These are phyloP conservation scores for Colletotrichum limetticola DNA, from an alignment of 2,329 filamentous ascomycete genomes.

Conservation along the genomic window DNA sequence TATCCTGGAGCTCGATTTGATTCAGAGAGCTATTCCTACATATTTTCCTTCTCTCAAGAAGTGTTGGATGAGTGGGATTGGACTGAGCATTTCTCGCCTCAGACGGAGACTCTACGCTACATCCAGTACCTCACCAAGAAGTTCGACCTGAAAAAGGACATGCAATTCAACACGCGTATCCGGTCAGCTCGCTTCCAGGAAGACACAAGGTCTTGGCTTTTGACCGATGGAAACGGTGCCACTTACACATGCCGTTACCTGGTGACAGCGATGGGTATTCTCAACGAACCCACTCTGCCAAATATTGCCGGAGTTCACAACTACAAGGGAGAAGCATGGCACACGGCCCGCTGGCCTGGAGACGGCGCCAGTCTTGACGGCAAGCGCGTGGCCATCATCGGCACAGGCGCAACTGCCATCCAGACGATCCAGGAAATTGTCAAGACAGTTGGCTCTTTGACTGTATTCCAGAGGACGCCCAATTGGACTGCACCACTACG, in stretches of 20 bases:
- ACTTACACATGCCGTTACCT: slow-evolving; percentile 41
- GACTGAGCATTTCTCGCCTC: slow-evolving; percentile 46
- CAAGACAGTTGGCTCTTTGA: slow-evolving; percentile 58
- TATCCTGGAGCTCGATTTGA: slow-evolving; percentile 60
- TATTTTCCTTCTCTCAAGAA: slow-evolving; percentile 53
- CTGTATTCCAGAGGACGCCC: slow-evolving; percentile 66
- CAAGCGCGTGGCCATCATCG: slow-evolving; percentile 59
- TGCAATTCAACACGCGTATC: slow-evolving; percentile 45
- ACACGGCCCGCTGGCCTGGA: slow-evolving; percentile 57
- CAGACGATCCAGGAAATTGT: slow-evolving; percentile 57
- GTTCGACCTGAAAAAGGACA: slow-evolving; percentile 46
- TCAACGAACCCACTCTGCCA: slow-evolving; percentile 53
- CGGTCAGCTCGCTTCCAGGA: slow-evolving; percentile 42
- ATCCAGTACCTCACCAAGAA: slow-evolving; percentile 50
- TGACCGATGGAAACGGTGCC: slow-evolving; percentile 40
- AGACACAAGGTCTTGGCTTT: slow-evolving; percentile 39
- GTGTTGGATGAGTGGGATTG: slow-evolving; percentile 54
- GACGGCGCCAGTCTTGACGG: slow-evolving; percentile 55
- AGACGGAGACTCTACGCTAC: slow-evolving; percentile 50
- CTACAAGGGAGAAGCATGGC: slow-evolving; percentile 55
- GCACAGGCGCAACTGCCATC: slow-evolving; percentile 60
- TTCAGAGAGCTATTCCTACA: slow-evolving; percentile 57
- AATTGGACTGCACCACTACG: slow-evolving; percentile 43
- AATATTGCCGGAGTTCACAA: slow-evolving; percentile 49
- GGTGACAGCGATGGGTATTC: slow-evolving; percentile 49